Base-by-base conservation (phyloP, 805 yeast genomes). In the Yarrowia alimentaria region DNA sequence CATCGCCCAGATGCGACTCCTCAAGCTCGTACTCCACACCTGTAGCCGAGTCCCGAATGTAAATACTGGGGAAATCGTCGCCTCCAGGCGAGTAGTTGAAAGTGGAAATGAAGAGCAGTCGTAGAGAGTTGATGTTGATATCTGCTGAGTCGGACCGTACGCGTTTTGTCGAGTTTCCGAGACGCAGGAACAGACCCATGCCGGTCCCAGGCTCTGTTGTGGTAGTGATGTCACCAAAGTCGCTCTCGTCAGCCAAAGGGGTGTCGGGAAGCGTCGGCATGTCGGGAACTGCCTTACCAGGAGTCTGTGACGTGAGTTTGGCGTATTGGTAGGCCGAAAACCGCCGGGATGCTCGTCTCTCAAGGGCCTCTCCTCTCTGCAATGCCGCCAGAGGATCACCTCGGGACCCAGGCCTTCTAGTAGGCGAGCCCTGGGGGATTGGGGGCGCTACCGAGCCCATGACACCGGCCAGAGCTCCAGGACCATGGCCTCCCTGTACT, bases 281-380 rank as follows among this genome's bases (percentile, higher is more conserved):
- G 10, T 60, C 63, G 8, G 60, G 59, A 4, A 53, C 56, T 10
- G 47, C 53, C 14, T 52, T 54, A 7, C 53, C 32, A 12, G 66
- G 59, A 8, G 64, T 57, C 51, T 52, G 60, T 54, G 75, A 79
- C 0, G 86, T 71, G 9, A 85, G 72, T 60, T 84, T 85, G 1
- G 94, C 87, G 66, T 83, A 82, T 61, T 91, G 98, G 55, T 90
- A 91, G 0, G 97, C 96, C 5, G 96, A 88, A 62, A 84, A 91
- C 51, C 99, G 72, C 58, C 91, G 83, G 0, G 97, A 90, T 0
- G 98, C 99, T 55, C 96, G 77, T 58, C 99, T 76, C 69, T 84
- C 94, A 24, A 93, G 70, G 3, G 86, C 83, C 40, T 85, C 86
- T 3, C 90, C 87, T 37, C 82, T 80, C 60, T 91, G 96, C 8